Percentiles rank a stretch among this genome's conserved stretches.
phyloP scores from a whole-genome alignment of 2,329 filamentous ascomycete genomes.

The Clarireedia sp. region DNA sequence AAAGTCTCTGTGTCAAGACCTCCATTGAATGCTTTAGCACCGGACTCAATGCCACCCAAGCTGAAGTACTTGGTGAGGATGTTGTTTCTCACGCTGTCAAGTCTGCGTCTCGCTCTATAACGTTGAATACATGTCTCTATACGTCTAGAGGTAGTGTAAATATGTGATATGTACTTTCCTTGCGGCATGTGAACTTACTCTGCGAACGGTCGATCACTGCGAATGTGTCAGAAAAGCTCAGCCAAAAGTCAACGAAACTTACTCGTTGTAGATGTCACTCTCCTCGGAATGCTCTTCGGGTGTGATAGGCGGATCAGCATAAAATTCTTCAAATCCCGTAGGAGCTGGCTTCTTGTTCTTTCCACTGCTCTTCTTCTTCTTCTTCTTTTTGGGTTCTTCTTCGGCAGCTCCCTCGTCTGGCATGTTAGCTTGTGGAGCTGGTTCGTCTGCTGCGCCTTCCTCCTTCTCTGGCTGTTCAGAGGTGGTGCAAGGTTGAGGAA shows the following conservation, averaged over 20 bases:
- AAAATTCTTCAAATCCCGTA: slow-evolving; percentile 74
- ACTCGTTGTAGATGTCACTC: slow-evolving; percentile 58
- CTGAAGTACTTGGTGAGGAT: slow-evolving; percentile 75
- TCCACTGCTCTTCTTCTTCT: slow-evolving; percentile 33
- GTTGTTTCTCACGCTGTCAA: slow-evolving; percentile 52
- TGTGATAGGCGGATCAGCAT: slow-evolving; percentile 70
- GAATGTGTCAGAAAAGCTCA: slow-evolving; percentile 18
- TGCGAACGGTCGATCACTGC: slow-evolving; percentile 44
- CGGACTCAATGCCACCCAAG: slow-evolving; percentile 70
- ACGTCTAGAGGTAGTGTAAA: slow-evolving; percentile 40
- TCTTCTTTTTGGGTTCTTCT: slow-evolving; percentile 32
- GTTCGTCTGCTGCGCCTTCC: neutral
- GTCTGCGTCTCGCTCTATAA: slow-evolving; percentile 68
- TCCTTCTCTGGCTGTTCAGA: neutral
- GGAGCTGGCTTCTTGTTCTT: slow-evolving; percentile 25
- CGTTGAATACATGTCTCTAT: slow-evolving; percentile 81
- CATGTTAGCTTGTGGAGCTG: neutral
- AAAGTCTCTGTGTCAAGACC: slow-evolving; percentile 54
- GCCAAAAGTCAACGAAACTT: slow-evolving; percentile 27
- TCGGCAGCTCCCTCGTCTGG: slow-evolving; percentile 13
- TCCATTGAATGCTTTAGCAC: slow-evolving; percentile 52
- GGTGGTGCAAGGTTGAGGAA: neutral
- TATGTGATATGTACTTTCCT: neutral
- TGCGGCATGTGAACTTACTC: slow-evolving; percentile 39
- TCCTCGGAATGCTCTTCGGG: slow-evolving; percentile 60